These are phyloP conservation scores for Aspergillus alliaceus DNA, from an alignment of 2,329 filamentous ascomycete genomes.

Conservation along the genomic window DNA sequence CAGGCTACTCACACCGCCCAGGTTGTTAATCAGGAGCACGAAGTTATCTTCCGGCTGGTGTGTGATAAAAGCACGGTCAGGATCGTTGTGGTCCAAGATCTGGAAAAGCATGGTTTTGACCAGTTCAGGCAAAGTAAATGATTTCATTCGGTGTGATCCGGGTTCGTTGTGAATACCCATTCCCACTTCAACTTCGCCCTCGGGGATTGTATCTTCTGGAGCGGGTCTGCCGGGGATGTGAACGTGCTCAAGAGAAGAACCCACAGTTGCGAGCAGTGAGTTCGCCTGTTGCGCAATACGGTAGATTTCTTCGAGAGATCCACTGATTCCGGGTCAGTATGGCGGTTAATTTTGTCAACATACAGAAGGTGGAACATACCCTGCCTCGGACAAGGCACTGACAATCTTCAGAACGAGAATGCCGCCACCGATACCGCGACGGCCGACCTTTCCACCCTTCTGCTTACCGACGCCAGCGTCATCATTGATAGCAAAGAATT, in stretches of 20 bases:
- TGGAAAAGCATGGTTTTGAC: slow-evolving; percentile 65
- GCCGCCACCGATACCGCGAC: slow-evolving; percentile 87
- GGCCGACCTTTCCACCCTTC: slow-evolving; percentile 85
- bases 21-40: slow-evolving; percentile 67
- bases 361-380: slow-evolving; percentile 42
- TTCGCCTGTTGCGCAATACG: slow-evolving; percentile 70
- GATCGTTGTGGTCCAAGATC: slow-evolving; percentile 61
- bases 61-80: slow-evolving; percentile 63
- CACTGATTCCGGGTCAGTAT: slow-evolving; percentile 24
- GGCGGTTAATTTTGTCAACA: neutral
- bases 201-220: slow-evolving; percentile 51
- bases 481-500: slow-evolving; percentile 90
- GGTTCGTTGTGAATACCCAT: slow-evolving; percentile 74
- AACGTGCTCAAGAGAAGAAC: slow-evolving; percentile 84
- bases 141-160: slow-evolving; percentile 53
- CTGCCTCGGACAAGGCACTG: slow-evolving; percentile 76
- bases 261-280: slow-evolving; percentile 79
- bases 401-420: slow-evolving; percentile 89
- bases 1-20: slow-evolving; percentile 66
- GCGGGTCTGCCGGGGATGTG: slow-evolving; percentile 78
- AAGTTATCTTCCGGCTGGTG: slow-evolving; percentile 59
- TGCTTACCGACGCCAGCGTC: slow-evolving; percentile 84
- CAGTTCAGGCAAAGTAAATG: slow-evolving; percentile 51
- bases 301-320: slow-evolving; percentile 68
- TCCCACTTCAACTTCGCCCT: slow-evolving; percentile 64